Base-by-base conservation (phyloP, 2,329 filamentous ascomycete genomes). In the Penicillium sp. region DNA sequence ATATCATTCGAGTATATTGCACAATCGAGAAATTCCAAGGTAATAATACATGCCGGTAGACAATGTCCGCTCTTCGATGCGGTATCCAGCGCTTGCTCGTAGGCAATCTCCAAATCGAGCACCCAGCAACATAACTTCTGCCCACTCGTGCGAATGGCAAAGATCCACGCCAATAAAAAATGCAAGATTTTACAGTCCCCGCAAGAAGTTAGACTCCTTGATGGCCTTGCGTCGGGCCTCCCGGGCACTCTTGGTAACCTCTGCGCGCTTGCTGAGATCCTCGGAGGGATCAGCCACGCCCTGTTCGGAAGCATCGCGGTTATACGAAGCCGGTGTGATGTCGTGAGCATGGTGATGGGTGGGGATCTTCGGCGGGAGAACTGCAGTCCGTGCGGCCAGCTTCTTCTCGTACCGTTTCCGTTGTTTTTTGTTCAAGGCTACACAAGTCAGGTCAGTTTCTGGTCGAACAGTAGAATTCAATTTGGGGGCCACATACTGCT, bases 151-250 rank as follows among this genome's bases (percentile, higher is more conserved):
- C 5, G 18, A 22, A 22, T 22, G 18, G n/a, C 18, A 22, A 22
- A 22, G 18, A 22, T 22, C 18, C 18, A 22, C 18, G n/a, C n/a
- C 30, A 33, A 36, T 14, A 20, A 38, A 30, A 35, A 36, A 37
- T 37, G 30, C 27, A 32, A 22, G 17, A 8, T 13, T 27, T 57
- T 62, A 71, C 53, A 72, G 58, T 16, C 67, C 66, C 37, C 65
- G 65, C 55, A 72, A 57, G 61, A 70, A 72, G 58, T 72, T 72
- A 26, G 58, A 59, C 44, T 72, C 68, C 44, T 66, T 59, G 36
- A 72, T 71, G 11, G 53, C 56, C 56, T 69, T 71, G 41, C 68
- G 61, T 44, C 69, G 64, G 4, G 68, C 67, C 11, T 59, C 58
- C 40, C 69, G 59, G 15, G 66, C 62, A 46, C 66, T 69, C 56